Base-by-base conservation (phyloP, 495 filamentous ascomycete genomes). In the Penicillium angulare region DNA sequence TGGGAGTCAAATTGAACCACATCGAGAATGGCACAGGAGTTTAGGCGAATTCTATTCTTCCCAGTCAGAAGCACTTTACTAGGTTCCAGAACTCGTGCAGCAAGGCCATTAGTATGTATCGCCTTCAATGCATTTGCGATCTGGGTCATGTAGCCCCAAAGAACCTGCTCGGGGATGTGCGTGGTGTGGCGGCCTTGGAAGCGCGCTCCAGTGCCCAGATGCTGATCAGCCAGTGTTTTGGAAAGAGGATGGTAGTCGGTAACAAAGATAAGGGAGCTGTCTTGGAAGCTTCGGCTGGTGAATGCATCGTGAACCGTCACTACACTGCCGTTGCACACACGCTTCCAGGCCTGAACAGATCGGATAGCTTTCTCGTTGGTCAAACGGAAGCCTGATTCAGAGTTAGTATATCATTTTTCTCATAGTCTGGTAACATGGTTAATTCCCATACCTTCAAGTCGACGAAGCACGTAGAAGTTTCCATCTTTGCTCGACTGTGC, bases 131-230 rank as follows among this genome's bases (percentile, higher is more conserved):
- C 92, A 52, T 85, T 90, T n/a, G 87, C 84, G 48, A 97, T 86
- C 69, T 98, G 93, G 24, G 91, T 86, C 43, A 97, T 82, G 63
- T 97, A 98, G 49, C 84, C 80, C 95, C 95, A 98, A 3, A 98
- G 67, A 17, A 87, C 73, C 55, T 85, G 81, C 67, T 97, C 95
- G 0, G 86, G 78, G 15, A 95, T 76, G 27, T 79, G 73, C 24
- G 67, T 64, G 26, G 68, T 69, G 56, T 72, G 55, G 35, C 78
- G 71, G 47, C 69, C 66, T 36, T 71, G 68, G 55, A 78, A 84
- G 53, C 81, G 72, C 47, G 76, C 73, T 41, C 75, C 78, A 13
- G 71, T 65, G 31, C 81, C 79, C 53, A 95, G 84, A 55, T 96
- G 86, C 51, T 89, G 82, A 60, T 97, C 92, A 26, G 84, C 83